These are phyloP conservation scores for Pichia gijzeniarum DNA, from an alignment of 805 yeast genomes.

Conservation along the genomic window DNA sequence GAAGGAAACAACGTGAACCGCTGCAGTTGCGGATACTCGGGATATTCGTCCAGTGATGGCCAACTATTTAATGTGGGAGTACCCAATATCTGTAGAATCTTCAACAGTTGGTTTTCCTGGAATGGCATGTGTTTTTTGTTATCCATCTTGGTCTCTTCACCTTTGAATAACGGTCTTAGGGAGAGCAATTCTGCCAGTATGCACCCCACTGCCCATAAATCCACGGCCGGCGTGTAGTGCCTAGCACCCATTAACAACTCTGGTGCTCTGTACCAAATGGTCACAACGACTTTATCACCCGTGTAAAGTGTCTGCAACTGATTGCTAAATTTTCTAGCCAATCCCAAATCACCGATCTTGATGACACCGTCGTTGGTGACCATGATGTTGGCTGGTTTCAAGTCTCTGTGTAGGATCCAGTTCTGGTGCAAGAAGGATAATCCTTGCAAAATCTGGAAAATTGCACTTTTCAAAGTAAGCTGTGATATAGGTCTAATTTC, in stretches of 20 bases:
- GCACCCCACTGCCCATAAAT: constrained; percentile 95
- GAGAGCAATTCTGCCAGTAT: constrained; percentile 87
- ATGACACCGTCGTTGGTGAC: constrained; percentile 85
- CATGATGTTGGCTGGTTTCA: constrained; percentile 98
- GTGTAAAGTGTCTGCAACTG: constrained; percentile 81
- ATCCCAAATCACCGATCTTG: constrained; percentile 91
- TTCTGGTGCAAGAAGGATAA: constrained; percentile 88
- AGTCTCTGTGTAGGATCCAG: constrained; percentile 93
- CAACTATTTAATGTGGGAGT: constrained; percentile 75
- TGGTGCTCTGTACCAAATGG: constrained; percentile 96
- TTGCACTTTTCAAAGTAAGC: constrained; percentile 69
- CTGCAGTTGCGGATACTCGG: constrained; percentile 69
- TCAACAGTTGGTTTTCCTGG: constrained; percentile 86
- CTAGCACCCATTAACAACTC: constrained; percentile 85
- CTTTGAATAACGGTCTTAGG: constrained; percentile 88
- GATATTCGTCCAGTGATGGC: constrained; percentile 74
- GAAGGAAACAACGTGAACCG: constrained; percentile 56
- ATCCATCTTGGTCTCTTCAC: constrained; percentile 96
- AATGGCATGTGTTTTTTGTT: constrained; percentile 90
- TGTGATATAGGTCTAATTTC: constrained; percentile 75
- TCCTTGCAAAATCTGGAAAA: constrained; percentile 92
- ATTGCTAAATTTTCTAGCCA: constrained; percentile 82
- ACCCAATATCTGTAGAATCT: constrained; percentile 89
- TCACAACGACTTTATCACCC: constrained; percentile 94
- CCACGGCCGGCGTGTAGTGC: constrained; percentile 89